Evolutionary conservation across 1,284 basidiomycete genomes (phyloP).

Genomic region (Microbotryum scabiosae): DNA sequence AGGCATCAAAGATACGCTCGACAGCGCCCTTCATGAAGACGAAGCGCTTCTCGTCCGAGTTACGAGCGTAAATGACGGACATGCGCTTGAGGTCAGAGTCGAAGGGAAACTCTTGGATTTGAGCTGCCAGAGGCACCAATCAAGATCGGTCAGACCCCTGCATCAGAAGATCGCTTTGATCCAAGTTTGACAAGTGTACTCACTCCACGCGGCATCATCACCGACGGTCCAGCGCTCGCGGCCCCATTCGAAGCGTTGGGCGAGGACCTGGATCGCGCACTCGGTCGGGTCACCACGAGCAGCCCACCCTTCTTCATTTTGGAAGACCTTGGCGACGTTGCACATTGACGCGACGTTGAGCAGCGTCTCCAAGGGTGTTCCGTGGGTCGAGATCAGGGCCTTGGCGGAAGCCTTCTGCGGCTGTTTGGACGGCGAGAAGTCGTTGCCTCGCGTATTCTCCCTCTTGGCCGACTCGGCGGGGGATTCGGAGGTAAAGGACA

Average conservation of each 20-base stretch:
- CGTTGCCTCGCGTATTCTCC: conserved; percentile 16
- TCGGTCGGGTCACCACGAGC: conserved; percentile 61
- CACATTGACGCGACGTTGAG: conserved; percentile 45
- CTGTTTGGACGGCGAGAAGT: conserved; percentile 16
- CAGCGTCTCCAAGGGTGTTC: conserved; percentile 39
- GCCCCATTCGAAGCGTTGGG: conserved; percentile 41
- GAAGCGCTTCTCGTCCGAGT: conserved; percentile 33
- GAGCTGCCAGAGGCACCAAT: conserved; percentile 36
- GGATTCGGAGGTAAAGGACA: conserved; percentile 8
- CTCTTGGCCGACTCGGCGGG: conserved; percentile 7
- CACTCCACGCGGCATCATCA: conserved; percentile 24
- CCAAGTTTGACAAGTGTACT: neutral
- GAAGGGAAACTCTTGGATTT: conserved; percentile 41
- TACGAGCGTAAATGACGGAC: conserved; percentile 46
- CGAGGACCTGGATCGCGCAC: conserved; percentile 56
- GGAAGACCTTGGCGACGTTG: conserved; percentile 45
- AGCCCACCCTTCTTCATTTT: conserved; percentile 49
- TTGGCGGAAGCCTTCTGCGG: conserved; percentile 33
- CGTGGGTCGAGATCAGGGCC: conserved; percentile 33
- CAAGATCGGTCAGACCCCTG: neutral
- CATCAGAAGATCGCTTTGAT: neutral
- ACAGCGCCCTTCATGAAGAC: conserved; percentile 56
- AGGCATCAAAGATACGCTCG: conserved; percentile 53
- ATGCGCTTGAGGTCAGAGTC: conserved; percentile 57
- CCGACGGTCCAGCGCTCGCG: conserved; percentile 20